Percentiles rank a stretch among this genome's conserved stretches.
These are phyloP conservation scores for Boletus sp. DNA, from an alignment of 768 basidiomycete genomes.

Conservation along the genomic window DNA sequence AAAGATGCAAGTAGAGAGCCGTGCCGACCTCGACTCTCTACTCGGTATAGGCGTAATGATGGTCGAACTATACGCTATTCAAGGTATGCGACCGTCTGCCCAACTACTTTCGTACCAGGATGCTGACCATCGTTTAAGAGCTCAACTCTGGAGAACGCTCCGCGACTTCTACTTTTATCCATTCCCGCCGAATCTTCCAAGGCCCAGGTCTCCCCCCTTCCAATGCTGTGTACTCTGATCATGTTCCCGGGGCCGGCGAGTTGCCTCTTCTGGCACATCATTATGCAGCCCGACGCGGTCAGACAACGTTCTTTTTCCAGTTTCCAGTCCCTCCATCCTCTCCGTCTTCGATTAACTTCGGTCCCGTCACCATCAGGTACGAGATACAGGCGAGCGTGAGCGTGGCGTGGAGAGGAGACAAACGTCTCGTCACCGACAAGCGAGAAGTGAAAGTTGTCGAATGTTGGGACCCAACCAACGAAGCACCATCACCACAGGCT, in stretches of 20 bases:
- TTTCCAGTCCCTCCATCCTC: conserved; percentile 65
- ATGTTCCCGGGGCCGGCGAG: conserved; percentile 47
- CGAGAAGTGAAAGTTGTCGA: conserved; percentile 66
- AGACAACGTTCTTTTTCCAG: conserved; percentile 77
- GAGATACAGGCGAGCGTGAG: conserved; percentile 70
- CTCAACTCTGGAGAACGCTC: conserved; percentile 75
- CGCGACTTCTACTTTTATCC: conserved; percentile 74
- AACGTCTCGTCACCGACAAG: conserved; percentile 59
- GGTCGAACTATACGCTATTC: conserved; percentile 71
- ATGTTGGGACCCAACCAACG: conserved; percentile 35
- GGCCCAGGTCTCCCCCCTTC: conserved; percentile 80
- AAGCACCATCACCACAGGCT: conserved; percentile 46
- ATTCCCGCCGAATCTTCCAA: conserved; percentile 69
- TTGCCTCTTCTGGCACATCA: conserved; percentile 61
- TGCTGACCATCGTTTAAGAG: conserved; percentile 42
- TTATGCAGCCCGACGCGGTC: conserved; percentile 69
- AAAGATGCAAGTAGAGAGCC: conserved; percentile 78
- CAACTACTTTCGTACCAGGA: neutral
- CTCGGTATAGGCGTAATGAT: conserved; percentile 73
- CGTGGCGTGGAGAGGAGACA: conserved; percentile 75
- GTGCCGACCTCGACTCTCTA: conserved; percentile 57
- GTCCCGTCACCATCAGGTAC: conserved; percentile 65
- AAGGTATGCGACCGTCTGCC: conserved; percentile 43
- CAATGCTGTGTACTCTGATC: conserved; percentile 69
- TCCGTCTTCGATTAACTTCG: conserved; percentile 71